Conservation (phyloP, 352 stramenopile species). For the Globisporangium nodosum region DNA sequence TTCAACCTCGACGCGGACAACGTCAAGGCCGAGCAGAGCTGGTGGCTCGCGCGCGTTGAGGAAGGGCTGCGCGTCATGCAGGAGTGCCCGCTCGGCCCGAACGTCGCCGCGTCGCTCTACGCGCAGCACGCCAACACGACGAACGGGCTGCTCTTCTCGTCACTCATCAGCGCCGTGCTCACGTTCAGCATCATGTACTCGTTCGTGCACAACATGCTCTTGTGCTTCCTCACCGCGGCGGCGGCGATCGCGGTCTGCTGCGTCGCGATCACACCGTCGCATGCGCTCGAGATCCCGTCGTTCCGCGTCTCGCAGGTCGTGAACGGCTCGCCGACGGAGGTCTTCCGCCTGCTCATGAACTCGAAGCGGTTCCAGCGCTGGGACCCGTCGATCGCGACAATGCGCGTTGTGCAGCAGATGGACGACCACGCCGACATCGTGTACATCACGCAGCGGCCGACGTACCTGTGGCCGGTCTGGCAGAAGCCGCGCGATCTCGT, state of each 20-base stretch:
- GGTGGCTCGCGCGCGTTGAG: slow-evolving; percentile 81
- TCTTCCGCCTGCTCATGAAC: slow-evolving; percentile 86
- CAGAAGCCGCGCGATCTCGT: slow-evolving; percentile 83
- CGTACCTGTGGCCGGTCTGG: slow-evolving; percentile 82
- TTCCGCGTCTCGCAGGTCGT: slow-evolving; percentile 83
- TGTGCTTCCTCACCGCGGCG: slow-evolving; percentile 68
- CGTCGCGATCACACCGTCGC: slow-evolving; percentile 59
- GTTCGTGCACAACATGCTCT: slow-evolving; percentile 75
- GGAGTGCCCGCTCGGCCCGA: slow-evolving; percentile 76
- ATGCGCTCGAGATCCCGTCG: slow-evolving; percentile 75
- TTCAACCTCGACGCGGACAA: slow-evolving; percentile 87
- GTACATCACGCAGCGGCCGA: slow-evolving; percentile 82
- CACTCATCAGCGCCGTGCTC: slow-evolving; percentile 52
- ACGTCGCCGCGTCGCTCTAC: slow-evolving; percentile 70
- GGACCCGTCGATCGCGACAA: slow-evolving; percentile 71
- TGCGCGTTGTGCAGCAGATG: slow-evolving; percentile 81
- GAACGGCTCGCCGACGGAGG: slow-evolving; percentile 75
- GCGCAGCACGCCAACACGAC: slow-evolving; percentile 75
- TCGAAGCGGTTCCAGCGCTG: slow-evolving; percentile 76
- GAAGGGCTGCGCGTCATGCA: slow-evolving; percentile 83
- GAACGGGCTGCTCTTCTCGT: slow-evolving; percentile 71
- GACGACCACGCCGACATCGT: slow-evolving; percentile 88
- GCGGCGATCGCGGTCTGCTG: slow-evolving; percentile 63
- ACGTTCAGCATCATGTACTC: slow-evolving; percentile 87
- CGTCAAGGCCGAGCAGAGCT: slow-evolving; percentile 75